Base-by-base conservation (phyloP, 164 flowering plant genomes). In the Nelumbo lutea region DNA sequence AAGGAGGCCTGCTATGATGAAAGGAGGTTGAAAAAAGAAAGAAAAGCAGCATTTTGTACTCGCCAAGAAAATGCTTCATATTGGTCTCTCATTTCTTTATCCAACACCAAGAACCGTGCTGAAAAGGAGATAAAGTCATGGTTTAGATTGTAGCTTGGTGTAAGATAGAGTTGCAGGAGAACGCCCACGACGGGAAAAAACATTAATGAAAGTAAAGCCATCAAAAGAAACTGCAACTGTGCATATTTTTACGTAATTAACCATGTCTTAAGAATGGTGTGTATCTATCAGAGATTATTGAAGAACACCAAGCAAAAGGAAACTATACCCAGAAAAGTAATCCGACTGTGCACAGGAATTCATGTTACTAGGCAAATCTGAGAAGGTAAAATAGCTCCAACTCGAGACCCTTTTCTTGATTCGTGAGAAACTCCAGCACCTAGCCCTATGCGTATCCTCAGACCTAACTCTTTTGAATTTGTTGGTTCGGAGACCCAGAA, bases 1-100 rank as follows among this genome's bases (percentile, higher is more conserved):
- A 67, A 66, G 39, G 59, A 48, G 73, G 60, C 11, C 59, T 55
- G 70, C 2, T 64, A 75, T 77, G 78, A 78, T 78, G 76, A 79
- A 80, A 76, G 67, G 55, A 68, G 42, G 44, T 44, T 51, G 45
- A 66, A 65, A 68, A 61, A 53, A 61, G 56, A 66, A 66, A 68
- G 68, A 67, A 62, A 62, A 50, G 68, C 62, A 52, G 27, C 27
- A 27, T 27, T 46, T 50, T 64, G 62, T 42, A 64, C 65, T 53
- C 27, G 39, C 41, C 3, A 7, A 9, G 59, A 70, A 27, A 27
- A 27, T 27, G 27, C 27, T 27, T 27, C 27, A 27, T 27, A 27
- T 27, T 27, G 27, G 27, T 27, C 27, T 27, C 27, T 27, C 27
- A 27, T 27, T 27, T 27, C 27, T 27, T 0, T 0, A 27, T 27